Base-by-base conservation (phyloP, 2,329 filamentous ascomycete genomes). In the Verticillium nubilum region DNA sequence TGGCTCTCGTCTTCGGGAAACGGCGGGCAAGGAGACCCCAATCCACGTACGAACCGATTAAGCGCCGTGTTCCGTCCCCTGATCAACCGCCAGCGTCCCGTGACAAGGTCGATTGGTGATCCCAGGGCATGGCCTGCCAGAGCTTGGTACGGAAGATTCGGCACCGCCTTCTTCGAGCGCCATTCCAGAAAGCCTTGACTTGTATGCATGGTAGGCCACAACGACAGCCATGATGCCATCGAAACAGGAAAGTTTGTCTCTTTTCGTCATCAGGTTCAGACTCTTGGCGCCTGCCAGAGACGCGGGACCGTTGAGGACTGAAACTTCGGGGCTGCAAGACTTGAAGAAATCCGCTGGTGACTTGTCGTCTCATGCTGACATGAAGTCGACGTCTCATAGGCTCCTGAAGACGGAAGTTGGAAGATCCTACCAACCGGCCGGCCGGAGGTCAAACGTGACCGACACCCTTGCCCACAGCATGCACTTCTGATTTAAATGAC, bases 91-190 rank as follows among this genome's bases (percentile, higher is more conserved):
- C 25, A 47, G 25, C 10, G 31, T n/a, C 26, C 52, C 25, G 54
- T 47, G 54, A 47, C 54, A 26, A 27, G 7, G 28, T n/a, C 53
- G 7, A 31, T 26, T 12, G 15, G 54, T 28, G 19, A 25, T 23
- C n/a, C 19, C 27, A 33, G 31, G 25, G 33, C n/a, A n/a, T 31
- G 7, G 25, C 25, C 26, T 35, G 37, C 35, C n/a, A 25, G 35
- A 37, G 15, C 54, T 47, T 56, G 54, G 54, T 56, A 56, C 35
- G 54, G 54, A 25, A 56, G 54, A 27, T 28, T 27, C 54, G 54
- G 54, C 54, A 47, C 9, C 35, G 28, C 17, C 17, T 54, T 33
- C n/a, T n/a, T n/a, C n/a, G n/a, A n/a, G n/a, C n/a, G n/a, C n/a
- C n/a, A n/a, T n/a, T n/a, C n/a, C n/a, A n/a, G n/a, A n/a, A n/a